Percentiles rank a stretch among this genome's conserved stretches.
phyloP scores from a whole-genome alignment of 2,329 filamentous ascomycete genomes.

The Nectriaceae sp. region DNA sequence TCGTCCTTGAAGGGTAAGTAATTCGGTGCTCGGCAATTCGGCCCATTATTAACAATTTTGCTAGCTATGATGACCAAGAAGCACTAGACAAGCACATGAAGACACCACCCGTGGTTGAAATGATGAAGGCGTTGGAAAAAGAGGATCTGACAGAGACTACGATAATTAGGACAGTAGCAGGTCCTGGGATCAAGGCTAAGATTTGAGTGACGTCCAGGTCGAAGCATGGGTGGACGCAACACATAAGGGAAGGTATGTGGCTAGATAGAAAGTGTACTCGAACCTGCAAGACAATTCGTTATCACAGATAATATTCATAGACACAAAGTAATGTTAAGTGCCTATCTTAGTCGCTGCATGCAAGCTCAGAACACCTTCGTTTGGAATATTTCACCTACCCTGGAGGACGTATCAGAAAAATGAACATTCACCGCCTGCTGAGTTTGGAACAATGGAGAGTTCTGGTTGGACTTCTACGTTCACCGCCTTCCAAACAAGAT shows the following conservation, averaged over 20 bases:
- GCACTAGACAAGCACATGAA: constrained; percentile 24
- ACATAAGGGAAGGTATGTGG: too few relatives aligned
- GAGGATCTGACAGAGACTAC: constrained; percentile 18
- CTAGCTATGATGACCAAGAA: constrained; percentile 23
- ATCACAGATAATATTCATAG: too few relatives aligned
- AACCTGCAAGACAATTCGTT: too few relatives aligned
- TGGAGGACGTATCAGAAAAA: too few relatives aligned
- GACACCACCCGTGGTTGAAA: constrained; percentile 15
- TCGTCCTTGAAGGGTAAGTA: constrained; percentile 28
- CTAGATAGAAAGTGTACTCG: too few relatives aligned
- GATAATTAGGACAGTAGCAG: constrained; percentile 20
- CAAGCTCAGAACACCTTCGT: too few relatives aligned
- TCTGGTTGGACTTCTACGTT: neutral
- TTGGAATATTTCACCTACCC: too few relatives aligned
- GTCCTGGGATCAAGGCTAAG: constrained; percentile 11
- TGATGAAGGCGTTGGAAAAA: constrained; percentile 21
- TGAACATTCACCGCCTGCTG: constrained; percentile 30
- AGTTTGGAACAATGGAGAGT: neutral
- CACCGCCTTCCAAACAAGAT: constrained; percentile 19
- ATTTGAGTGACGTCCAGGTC: too few relatives aligned
- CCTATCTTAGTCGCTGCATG: too few relatives aligned
- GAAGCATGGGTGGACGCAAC: too few relatives aligned
- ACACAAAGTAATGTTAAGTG: too few relatives aligned
- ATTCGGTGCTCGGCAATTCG: neutral
- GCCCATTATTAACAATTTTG: constrained; percentile 2